A percentile compares a stretch with the other conserved stretches of the same genome.
Evolutionary conservation across 352 stramenopile genomes (phyloP).

Genomic region (Phytophthora hibernalis): DNA sequence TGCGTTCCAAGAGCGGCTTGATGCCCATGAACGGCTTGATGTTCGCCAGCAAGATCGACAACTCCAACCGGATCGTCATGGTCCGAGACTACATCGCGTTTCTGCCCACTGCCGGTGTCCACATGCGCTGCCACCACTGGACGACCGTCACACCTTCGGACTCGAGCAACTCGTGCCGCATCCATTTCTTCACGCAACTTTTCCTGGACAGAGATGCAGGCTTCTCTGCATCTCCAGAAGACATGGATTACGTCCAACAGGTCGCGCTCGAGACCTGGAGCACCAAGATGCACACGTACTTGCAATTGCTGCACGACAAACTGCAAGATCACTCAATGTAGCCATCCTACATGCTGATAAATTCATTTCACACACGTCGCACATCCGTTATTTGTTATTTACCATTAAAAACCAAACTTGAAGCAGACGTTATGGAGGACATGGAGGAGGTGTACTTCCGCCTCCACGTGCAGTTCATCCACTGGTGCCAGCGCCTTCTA

Average conservation of each 20-base stretch:
- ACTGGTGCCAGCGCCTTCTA: constrained; percentile 49
- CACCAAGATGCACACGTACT: constrained; percentile 24
- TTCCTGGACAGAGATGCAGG: background rate
- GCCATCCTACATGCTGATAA: background rate
- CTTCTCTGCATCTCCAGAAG: constrained; percentile 1
- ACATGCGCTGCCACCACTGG: constrained; percentile 27
- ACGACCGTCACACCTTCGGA: constrained; percentile 3
- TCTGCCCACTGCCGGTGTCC: constrained; percentile 10
- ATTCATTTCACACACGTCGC: background rate
- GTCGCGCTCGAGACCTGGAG: constrained; percentile 11
- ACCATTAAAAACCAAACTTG: background rate
- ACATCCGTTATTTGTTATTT: background rate
- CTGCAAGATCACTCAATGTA: constrained; percentile 2
- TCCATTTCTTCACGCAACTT: constrained; percentile 18
- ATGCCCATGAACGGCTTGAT: constrained; percentile 19
- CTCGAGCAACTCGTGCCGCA: background rate
- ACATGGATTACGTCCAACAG: constrained; percentile 20
- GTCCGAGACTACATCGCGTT: constrained; percentile 18
- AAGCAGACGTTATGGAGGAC: constrained; percentile 38
- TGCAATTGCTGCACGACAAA: constrained; percentile 7
- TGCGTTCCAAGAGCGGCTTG: constrained; percentile 1
- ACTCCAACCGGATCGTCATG: background rate
- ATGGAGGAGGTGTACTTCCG: constrained; percentile 85
- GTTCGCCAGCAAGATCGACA: constrained; percentile 16
- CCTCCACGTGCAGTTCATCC: constrained; percentile 71